Conservation (phyloP, 495 filamentous ascomycete species). For the Talaromyces ruber region DNA sequence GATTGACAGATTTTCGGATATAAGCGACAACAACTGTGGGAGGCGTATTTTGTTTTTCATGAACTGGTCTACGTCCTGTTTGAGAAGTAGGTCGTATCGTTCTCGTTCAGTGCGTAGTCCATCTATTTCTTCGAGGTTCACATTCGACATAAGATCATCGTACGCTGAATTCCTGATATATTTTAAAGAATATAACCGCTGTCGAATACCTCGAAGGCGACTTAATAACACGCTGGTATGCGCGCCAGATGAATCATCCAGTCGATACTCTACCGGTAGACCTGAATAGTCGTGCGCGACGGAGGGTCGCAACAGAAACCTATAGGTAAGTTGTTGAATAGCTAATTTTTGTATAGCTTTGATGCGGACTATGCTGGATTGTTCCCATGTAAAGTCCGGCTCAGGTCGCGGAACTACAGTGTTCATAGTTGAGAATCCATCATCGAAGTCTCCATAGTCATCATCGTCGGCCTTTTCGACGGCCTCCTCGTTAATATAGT, state of each 20-base stretch:
- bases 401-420: constrained; percentile 9
- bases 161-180: constrained; percentile 11
- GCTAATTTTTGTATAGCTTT: constrained; percentile 36
- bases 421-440: constrained; percentile 20
- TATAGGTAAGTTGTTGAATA: constrained; percentile 33
- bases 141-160: constrained; percentile 20
- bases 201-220: constrained; percentile 13
- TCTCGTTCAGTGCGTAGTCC: constrained; percentile 1
- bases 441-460: constrained; percentile 9
- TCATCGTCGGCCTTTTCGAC: constrained; percentile 10
- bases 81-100: constrained; percentile 23
- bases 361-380: constrained; percentile 14
- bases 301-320: constrained; percentile 28
- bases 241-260: background rate
- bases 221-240: background rate
- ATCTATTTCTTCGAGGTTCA: constrained; percentile 3
- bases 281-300: constrained; percentile 34
- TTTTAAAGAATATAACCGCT: constrained; percentile 22
- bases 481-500: constrained; percentile 11
- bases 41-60: constrained; percentile 21
- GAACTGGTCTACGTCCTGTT: constrained; percentile 22
- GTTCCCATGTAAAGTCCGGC: constrained; percentile 6
- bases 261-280: constrained; percentile 22
- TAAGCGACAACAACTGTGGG: constrained; percentile 26
- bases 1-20: constrained; percentile 26